Evolutionary conservation across 1,284 basidiomycete species (phyloP).

Genomic region (Ustilago tritici): DNA sequence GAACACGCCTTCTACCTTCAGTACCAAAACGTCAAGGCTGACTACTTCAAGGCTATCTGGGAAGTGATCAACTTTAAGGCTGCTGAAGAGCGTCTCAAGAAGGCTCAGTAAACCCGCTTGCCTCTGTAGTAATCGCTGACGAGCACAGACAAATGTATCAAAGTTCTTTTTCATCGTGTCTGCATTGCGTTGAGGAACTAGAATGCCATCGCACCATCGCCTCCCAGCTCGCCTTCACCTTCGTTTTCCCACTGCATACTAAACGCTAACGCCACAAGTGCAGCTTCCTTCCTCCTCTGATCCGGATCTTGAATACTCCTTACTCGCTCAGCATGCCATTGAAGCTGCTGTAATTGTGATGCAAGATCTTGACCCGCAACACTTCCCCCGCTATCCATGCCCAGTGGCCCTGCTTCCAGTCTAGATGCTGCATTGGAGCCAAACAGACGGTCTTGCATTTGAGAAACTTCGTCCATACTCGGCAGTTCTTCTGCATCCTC

Average conservation of each 20-base stretch:
- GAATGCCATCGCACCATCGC: slow-evolving; percentile 21
- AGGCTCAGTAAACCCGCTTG: slow-evolving; percentile 46
- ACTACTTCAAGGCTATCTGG: slow-evolving; percentile 70
- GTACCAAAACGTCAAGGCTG: slow-evolving; percentile 69
- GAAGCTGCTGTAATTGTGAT: slow-evolving; percentile 35
- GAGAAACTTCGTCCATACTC: slow-evolving; percentile 19
- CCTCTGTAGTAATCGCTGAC: background rate
- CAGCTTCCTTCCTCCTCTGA: slow-evolving; percentile 41
- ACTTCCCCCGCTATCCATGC: slow-evolving; percentile 9
- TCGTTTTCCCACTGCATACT: slow-evolving; percentile 44
- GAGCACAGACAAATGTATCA: background rate
- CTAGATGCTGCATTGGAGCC: slow-evolving; percentile 20
- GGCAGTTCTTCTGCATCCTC: slow-evolving; percentile 22
- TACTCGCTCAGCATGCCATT: slow-evolving; percentile 48
- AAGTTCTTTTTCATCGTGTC: background rate
- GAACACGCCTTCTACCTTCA: slow-evolving; percentile 69
- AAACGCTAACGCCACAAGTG: slow-evolving; percentile 47
- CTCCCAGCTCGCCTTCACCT: background rate
- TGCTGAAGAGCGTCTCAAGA: slow-evolving; percentile 66
- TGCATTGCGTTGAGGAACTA: background rate
- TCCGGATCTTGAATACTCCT: slow-evolving; percentile 45
- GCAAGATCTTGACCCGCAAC: slow-evolving; percentile 19
- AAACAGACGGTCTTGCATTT: slow-evolving; percentile 35
- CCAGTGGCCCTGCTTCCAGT: slow-evolving; percentile 20
- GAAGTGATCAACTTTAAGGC: slow-evolving; percentile 69